Evolutionary conservation across 2,329 filamentous ascomycete species (phyloP).

Genomic region (Trichoderma simmonsii): DNA sequence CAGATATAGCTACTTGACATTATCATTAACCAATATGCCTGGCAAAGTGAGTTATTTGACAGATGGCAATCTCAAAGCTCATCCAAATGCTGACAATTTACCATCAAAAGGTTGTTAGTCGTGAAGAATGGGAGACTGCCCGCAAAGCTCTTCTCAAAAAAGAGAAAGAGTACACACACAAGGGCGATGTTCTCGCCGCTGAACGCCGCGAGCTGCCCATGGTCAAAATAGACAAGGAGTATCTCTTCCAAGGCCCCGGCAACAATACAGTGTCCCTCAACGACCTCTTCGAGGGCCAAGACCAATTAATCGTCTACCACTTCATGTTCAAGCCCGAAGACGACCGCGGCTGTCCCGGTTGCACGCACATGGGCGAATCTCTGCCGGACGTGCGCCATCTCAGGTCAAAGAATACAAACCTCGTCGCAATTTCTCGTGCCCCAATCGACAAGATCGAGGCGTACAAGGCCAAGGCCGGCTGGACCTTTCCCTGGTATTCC

Average conservation of each 20-base stretch:
- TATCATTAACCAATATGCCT: neutral
- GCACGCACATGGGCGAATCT: constrained; percentile 38
- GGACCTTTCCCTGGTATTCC: constrained; percentile 42
- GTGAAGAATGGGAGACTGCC: constrained; percentile 35
- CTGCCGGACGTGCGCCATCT: constrained; percentile 39
- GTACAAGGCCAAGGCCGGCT: constrained; percentile 38
- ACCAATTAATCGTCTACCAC: constrained; percentile 43
- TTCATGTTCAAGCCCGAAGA: constrained; percentile 43
- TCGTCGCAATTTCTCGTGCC: constrained; percentile 40
- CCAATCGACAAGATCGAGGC: constrained; percentile 35
- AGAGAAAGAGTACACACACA: constrained; percentile 34
- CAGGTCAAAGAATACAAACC: constrained; percentile 35
- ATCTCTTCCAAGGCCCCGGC: constrained; percentile 34
- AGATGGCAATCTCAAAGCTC: neutral
- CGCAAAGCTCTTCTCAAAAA: constrained; percentile 35
- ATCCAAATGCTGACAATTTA: neutral
- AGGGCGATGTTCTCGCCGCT: constrained; percentile 29
- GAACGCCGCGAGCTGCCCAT: constrained; percentile 38
- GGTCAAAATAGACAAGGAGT: constrained; percentile 37
- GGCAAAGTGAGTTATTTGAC: neutral
- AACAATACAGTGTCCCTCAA: constrained; percentile 26
- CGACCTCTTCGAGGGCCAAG: constrained; percentile 34
- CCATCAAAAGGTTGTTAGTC: constrained; percentile 29
- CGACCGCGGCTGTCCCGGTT: constrained; percentile 38
- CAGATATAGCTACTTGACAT: neutral